Evolutionary conservation across 2,329 filamentous ascomycete genomes (phyloP).

Genomic region (Chrysoporthe cubensis): DNA sequence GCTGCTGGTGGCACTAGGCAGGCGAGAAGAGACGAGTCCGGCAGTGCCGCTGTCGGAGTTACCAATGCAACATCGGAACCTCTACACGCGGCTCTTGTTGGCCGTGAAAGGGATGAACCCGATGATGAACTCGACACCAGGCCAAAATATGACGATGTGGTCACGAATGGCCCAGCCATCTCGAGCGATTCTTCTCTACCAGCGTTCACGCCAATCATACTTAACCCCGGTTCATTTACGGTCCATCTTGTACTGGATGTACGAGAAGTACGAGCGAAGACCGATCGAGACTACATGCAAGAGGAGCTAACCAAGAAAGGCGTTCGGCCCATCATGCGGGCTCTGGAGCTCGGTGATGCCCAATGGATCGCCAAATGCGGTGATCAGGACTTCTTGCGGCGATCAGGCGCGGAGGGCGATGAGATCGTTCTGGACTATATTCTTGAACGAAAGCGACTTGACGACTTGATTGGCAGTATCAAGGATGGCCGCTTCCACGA

Average conservation of each 20-base stretch:
- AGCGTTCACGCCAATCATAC: conserved; percentile 60
- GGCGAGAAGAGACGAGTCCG: neutral
- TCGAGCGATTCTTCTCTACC: conserved; percentile 43
- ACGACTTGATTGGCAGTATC: conserved; percentile 79
- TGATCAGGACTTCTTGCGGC: conserved; percentile 58
- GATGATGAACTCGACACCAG: conserved; percentile 28
- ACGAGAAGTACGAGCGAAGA: conserved; percentile 73
- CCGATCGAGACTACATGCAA: conserved; percentile 77
- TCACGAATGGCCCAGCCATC: conserved; percentile 43
- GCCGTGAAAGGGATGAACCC: conserved; percentile 21
- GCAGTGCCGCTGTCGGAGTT: neutral
- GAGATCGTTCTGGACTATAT: conserved; percentile 81
- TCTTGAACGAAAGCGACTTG: conserved; percentile 78
- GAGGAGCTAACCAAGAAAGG: conserved; percentile 70
- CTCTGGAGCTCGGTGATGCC: conserved; percentile 73
- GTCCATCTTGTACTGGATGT: conserved; percentile 75
- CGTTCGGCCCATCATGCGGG: conserved; percentile 67
- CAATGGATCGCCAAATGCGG: conserved; percentile 79
- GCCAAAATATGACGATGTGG: conserved; percentile 43
- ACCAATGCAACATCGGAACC: neutral
- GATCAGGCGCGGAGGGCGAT: conserved; percentile 63
- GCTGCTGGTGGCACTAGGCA: conserved; percentile 19
- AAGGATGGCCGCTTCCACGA: conserved; percentile 83
- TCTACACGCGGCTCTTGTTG: neutral
- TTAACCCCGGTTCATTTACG: conserved; percentile 69